Evolutionary conservation across 2,329 filamentous ascomycete species (phyloP).

Genomic region (Verticillium isaacii): DNA sequence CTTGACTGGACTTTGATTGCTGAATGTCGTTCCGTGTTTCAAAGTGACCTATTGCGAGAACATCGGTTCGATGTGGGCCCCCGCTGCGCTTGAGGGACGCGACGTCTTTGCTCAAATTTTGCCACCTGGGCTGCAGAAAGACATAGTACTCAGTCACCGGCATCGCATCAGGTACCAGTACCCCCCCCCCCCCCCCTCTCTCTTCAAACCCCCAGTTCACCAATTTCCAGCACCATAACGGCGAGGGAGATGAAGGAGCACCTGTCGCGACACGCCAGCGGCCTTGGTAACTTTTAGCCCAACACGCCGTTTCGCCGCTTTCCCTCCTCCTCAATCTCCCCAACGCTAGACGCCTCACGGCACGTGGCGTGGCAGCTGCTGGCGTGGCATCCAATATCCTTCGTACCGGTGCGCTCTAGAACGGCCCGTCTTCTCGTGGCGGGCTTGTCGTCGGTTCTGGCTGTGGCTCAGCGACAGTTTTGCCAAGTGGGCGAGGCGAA

Average conservation of each 20-base stretch:
- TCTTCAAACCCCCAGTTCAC: not conserved
- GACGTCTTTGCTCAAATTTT: not conserved
- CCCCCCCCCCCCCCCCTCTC: not conserved
- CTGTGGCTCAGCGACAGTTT: not conserved
- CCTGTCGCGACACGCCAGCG: not conserved
- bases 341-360: not conserved
- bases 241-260: not conserved
- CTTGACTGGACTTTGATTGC: not conserved
- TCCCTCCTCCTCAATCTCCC: not conserved
- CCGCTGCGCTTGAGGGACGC: not conserved
- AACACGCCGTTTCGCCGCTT: not conserved
- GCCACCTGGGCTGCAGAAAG: not conserved
- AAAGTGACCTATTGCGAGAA: not conserved
- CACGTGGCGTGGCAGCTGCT: not conserved
- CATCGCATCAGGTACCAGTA: not conserved
- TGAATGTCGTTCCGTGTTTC: not conserved
- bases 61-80: not conserved
- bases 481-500: not conserved
- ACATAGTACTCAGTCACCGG: not conserved
- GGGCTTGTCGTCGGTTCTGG: not conserved
- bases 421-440: not conserved
- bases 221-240: not conserved
- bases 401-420: not conserved
- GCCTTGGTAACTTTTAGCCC: not conserved
- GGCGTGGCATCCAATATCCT: not conserved